phyloP scores from a whole-genome alignment of 441 rosid species.

The Erodium moschatum region DNA sequence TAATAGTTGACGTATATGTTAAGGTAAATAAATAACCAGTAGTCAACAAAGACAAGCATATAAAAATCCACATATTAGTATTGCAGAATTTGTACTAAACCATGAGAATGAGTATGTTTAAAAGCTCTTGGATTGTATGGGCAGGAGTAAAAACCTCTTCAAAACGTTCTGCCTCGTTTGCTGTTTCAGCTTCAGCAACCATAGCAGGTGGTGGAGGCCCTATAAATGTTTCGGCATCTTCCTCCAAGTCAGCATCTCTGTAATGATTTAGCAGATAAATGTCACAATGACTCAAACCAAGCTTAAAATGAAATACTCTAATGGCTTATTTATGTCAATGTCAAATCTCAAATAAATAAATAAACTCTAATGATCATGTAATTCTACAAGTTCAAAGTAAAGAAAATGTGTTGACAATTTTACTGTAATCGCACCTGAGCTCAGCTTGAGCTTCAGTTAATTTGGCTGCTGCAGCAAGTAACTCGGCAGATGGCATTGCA shows the following conservation, averaged over 20 bases:
- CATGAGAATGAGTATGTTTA: conserved; percentile 6
- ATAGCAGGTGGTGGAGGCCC: conserved; percentile 89
- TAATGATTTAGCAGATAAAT: conserved; percentile 20
- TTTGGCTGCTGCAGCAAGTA: conserved; percentile 92
- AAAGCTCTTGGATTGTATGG: conserved; percentile 17
- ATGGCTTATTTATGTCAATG: neutral
- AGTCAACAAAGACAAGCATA: neutral
- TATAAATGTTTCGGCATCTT: conserved; percentile 62
- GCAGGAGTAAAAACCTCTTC: conserved; percentile 59
- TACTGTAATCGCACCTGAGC: conserved; percentile 41
- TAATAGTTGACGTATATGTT: neutral
- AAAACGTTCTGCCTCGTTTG: conserved; percentile 88
- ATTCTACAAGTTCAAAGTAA: neutral
- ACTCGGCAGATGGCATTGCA: conserved; percentile 84
- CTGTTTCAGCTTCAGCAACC: conserved; percentile 83
- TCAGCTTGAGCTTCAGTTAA: conserved; percentile 86
- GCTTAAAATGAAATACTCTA: conserved; percentile 7
- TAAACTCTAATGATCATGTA: neutral
- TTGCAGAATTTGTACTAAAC: neutral
- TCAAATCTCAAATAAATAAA: neutral
- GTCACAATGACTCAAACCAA: conserved; percentile 5
- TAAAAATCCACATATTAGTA: neutral
- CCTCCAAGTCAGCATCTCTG: conserved; percentile 83
- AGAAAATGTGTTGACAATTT: conserved; percentile 10
- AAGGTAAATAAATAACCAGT: neutral